phyloP scores from a whole-genome alignment of 257 asterid genomes.

The Solanum virginianum region DNA sequence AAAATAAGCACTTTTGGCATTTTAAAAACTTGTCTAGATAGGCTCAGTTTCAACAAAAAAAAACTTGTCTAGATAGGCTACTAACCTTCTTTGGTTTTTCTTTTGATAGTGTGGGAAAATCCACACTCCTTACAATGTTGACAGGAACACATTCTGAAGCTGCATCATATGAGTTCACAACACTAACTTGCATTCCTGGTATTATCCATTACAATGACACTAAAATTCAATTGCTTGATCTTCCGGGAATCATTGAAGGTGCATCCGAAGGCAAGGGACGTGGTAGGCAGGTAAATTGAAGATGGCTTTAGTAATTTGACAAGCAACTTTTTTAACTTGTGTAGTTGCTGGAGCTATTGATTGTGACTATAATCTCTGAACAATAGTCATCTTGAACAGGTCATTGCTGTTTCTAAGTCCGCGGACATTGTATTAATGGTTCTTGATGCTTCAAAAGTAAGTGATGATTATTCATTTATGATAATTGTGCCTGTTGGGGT shows the following conservation, averaged over 20 bases:
- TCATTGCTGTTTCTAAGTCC: conserved; percentile 93
- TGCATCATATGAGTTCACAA: conserved; percentile 95
- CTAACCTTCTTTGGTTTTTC: not conserved
- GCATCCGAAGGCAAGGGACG: conserved; percentile 99
- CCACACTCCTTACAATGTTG: conserved; percentile 87
- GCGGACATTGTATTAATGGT: conserved; percentile 92
- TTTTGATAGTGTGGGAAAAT: conserved; percentile 78
- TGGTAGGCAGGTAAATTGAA: conserved; percentile 77
- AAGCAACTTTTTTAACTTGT: not conserved
- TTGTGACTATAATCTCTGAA: conserved; percentile 4
- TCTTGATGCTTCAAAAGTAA: conserved; percentile 63
- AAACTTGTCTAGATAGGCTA: not conserved
- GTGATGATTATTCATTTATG: not conserved
- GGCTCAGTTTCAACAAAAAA: not conserved
- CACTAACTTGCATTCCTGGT: conserved; percentile 98
- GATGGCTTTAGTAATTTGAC: not conserved
- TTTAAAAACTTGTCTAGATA: not conserved
- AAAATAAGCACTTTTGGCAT: not conserved
- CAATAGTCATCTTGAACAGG: conserved; percentile 34
- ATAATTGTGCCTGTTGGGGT: not conserved
- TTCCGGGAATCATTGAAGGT: conserved; percentile 99
- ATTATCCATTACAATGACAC: conserved; percentile 93
- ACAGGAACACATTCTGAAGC: conserved; percentile 99
- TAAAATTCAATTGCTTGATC: conserved; percentile 97
- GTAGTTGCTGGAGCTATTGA: not conserved